A percentile compares a stretch with the other conserved stretches of the same genome.
Evolutionary conservation across 768 basidiomycete species (phyloP).

Genomic region (Punctularia strigosozonata): DNA sequence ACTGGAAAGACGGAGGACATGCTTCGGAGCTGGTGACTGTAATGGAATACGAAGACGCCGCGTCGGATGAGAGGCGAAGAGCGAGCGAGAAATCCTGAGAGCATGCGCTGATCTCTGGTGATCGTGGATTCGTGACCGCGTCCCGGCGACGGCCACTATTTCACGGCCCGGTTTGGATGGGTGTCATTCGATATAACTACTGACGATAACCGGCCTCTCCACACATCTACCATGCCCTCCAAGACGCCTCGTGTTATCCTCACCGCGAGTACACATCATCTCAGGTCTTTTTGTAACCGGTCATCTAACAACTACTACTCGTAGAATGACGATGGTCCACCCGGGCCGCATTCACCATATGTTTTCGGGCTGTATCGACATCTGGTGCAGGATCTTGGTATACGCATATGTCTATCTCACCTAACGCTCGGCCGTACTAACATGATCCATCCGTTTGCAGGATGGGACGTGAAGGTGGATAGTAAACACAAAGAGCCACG

Average conservation of each 20-base stretch:
- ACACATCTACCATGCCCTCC: constrained; percentile 10
- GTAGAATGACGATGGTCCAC: constrained; percentile 83
- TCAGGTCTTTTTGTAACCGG: neutral
- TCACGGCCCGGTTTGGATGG: too few relatives aligned
- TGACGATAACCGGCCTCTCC: too few relatives aligned
- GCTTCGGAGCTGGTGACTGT: too few relatives aligned
- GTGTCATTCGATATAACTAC: too few relatives aligned
- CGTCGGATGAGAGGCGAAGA: too few relatives aligned
- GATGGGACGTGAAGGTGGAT: constrained; percentile 75
- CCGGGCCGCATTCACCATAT: constrained; percentile 60
- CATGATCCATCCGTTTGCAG: constrained; percentile 20
- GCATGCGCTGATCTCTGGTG: too few relatives aligned
- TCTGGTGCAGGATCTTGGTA: constrained; percentile 50
- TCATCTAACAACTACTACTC: neutral
- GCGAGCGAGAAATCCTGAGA: too few relatives aligned
- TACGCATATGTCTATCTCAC: constrained; percentile 8
- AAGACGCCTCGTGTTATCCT: constrained; percentile 25
- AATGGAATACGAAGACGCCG: too few relatives aligned
- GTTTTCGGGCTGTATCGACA: constrained; percentile 58
- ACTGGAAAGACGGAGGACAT: too few relatives aligned
- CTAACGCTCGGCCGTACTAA: neutral
- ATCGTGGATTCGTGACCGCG: too few relatives aligned
- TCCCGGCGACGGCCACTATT: too few relatives aligned
- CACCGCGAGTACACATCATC: constrained; percentile 24
- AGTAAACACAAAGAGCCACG: too few relatives aligned